Evolutionary conservation across 192 early-diverging fungal genomes (phyloP).

Genomic region (Coemansia sp.): DNA sequence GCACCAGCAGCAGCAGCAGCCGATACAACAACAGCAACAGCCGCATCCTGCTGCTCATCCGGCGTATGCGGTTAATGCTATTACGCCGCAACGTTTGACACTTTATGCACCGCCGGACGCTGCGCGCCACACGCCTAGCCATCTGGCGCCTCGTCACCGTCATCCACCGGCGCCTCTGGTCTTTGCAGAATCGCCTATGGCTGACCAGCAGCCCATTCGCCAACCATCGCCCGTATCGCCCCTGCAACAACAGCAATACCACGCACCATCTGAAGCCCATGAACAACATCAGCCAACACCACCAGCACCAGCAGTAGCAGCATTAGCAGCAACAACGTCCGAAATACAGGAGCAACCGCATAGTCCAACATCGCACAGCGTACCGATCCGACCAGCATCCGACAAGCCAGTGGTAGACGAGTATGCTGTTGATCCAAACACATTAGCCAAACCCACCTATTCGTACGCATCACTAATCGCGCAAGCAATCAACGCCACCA

Average conservation of each 20-base stretch:
- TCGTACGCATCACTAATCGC: slow-evolving; percentile 89
- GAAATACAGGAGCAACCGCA: not conserved
- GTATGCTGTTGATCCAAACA: not conserved
- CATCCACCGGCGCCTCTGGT: not conserved
- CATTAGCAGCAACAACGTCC: not conserved
- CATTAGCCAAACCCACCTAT: slow-evolving; percentile 71
- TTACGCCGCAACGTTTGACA: slow-evolving; percentile 54
- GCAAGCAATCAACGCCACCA: slow-evolving; percentile 82
- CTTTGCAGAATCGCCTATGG: not conserved
- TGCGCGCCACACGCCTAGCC: slow-evolving; percentile 13
- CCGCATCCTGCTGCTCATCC: slow-evolving; percentile 11
- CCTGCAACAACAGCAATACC: not conserved
- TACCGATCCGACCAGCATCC: slow-evolving; percentile 49
- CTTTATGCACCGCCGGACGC: slow-evolving; percentile 32
- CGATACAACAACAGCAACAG: not conserved
- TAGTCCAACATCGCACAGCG: not conserved
- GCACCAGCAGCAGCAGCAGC: slow-evolving; percentile 4
- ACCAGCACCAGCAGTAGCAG: not conserved
- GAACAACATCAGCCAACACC: not conserved
- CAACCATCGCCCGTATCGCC: not conserved
- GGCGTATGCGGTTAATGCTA: slow-evolving; percentile 43
- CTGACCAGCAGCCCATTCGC: not conserved
- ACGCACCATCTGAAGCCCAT: not conserved
- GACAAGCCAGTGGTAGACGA: slow-evolving; percentile 21
- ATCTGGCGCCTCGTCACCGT: not conserved